Conservation (phyloP, 768 basidiomycete species). For the Macrolepiota dolichaula region DNA sequence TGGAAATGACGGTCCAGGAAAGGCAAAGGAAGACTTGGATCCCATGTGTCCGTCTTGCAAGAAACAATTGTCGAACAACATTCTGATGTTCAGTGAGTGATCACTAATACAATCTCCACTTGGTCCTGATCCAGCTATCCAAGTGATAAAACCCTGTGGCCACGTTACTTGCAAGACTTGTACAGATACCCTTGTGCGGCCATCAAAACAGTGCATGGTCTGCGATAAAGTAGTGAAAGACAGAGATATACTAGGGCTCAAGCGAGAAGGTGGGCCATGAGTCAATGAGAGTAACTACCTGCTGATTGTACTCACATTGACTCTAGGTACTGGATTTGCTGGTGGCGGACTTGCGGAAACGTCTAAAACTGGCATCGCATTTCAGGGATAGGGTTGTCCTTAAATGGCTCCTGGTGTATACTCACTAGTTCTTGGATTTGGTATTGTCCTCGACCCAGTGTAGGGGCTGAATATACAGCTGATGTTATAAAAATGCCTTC, state of each 20-base stretch:
- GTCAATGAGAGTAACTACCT: not conserved
- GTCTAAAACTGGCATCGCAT: constrained; percentile 72
- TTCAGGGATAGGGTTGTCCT: constrained; percentile 60
- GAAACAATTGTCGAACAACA: constrained; percentile 76
- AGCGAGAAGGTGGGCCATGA: constrained; percentile 72
- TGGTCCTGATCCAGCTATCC: not conserved
- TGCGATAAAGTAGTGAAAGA: constrained; percentile 70
- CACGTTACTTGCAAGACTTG: constrained; percentile 94
- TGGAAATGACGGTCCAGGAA: not conserved
- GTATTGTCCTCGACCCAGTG: not conserved
- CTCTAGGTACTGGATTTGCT: constrained; percentile 85
- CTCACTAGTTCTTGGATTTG: not conserved
- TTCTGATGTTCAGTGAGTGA: constrained; percentile 62
- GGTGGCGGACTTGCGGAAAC: constrained; percentile 95
- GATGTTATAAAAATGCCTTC: not conserved
- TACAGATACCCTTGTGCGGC: constrained; percentile 79
- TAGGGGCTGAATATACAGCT: not conserved
- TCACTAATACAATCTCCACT: not conserved
- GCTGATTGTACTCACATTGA: not conserved
- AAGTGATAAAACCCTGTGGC: constrained; percentile 83
- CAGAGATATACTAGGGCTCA: constrained; percentile 77
- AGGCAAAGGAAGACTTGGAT: constrained; percentile 51
- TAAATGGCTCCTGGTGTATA: not conserved
- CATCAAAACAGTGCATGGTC: constrained; percentile 78
- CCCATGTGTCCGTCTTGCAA: constrained; percentile 89